Evolutionary conservation across 805 yeast species (phyloP).

Genomic region (Nakazawaea molendinolei): DNA sequence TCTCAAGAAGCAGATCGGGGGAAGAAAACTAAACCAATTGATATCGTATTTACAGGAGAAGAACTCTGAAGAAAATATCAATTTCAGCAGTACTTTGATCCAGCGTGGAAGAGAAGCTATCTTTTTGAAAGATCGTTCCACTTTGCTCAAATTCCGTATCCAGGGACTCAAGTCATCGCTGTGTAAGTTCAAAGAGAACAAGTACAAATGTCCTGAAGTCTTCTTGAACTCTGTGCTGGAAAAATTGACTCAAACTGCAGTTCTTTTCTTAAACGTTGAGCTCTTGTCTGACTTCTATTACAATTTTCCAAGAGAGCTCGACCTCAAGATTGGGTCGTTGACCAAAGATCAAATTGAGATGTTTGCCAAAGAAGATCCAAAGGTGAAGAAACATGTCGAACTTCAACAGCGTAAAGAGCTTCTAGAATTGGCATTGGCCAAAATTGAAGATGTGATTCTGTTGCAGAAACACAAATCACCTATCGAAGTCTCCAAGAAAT

Average conservation of each 20-base stretch:
- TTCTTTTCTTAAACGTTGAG: conserved; percentile 88
- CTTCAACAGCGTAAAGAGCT: conserved; percentile 89
- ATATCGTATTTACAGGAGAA: conserved; percentile 53
- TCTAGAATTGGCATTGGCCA: conserved; percentile 73
- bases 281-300: conserved; percentile 90
- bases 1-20: conserved; percentile 70
- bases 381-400: conserved; percentile 83
- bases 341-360: conserved; percentile 72
- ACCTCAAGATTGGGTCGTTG: conserved; percentile 60
- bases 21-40: conserved; percentile 77
- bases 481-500: conserved; percentile 1
- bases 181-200: conserved; percentile 74
- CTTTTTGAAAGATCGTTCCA: conserved; percentile 68
- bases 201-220: conserved; percentile 90
- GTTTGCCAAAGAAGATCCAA: conserved; percentile 94
- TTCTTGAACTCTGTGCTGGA: conserved; percentile 89
- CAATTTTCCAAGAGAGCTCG: conserved; percentile 92
- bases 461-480: conserved; percentile 33
- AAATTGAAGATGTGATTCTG: conserved; percentile 80
- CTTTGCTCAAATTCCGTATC: conserved; percentile 66
- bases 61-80: conserved; percentile 65
- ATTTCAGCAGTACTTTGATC: conserved; percentile 72
- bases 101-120: conserved; percentile 79
- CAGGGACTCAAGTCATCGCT: conserved; percentile 66
- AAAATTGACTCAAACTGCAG: conserved; percentile 88